A percentile compares a stretch with the other conserved stretches of the same genome.
Evolutionary conservation across 331 rosid species (phyloP).

Genomic region (Arachis monticola): DNA sequence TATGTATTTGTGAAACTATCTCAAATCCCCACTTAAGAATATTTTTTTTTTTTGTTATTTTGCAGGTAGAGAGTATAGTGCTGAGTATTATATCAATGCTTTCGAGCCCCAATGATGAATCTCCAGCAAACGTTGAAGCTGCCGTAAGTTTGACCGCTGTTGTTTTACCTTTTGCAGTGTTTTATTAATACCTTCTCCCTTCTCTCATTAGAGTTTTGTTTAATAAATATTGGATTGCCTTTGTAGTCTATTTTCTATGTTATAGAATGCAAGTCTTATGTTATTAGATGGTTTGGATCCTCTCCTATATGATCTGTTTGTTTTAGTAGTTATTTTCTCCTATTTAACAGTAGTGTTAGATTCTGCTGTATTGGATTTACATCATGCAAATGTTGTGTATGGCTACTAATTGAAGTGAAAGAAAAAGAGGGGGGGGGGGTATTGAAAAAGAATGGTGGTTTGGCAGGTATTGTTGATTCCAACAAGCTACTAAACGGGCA

Average conservation of each 20-base stretch:
- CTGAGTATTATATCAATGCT: slow-evolving; percentile 99
- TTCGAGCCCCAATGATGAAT: slow-evolving; percentile 94
- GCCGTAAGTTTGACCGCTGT: slow-evolving; percentile 68
- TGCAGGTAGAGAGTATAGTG: slow-evolving; percentile 98
- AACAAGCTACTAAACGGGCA: neutral
- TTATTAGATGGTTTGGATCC: slow-evolving; percentile 15
- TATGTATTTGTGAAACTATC: slow-evolving; percentile 24
- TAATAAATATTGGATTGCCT: slow-evolving; percentile 8
- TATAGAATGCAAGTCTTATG: neutral
- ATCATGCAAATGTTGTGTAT: too few species aligned
- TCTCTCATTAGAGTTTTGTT: too few species aligned
- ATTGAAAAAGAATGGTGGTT: slow-evolving; percentile 10
- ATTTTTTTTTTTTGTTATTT: slow-evolving; percentile 3
- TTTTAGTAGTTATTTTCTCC: neutral
- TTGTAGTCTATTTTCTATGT: neutral
- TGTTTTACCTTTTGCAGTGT: slow-evolving; percentile 13
- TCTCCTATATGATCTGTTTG: slow-evolving; percentile 1
- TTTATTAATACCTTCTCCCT: neutral
- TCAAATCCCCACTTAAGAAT: neutral
- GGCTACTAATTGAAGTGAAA: neutral
- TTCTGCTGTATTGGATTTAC: neutral
- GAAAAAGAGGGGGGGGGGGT: too few species aligned
- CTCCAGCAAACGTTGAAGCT: slow-evolving; percentile 99
- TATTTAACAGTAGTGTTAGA: neutral
- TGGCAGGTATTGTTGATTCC: neutral